These are phyloP conservation scores for Dinochytrium kinnereticum DNA, from an alignment of 371 early-diverging fungal genomes.

Conservation along the genomic window DNA sequence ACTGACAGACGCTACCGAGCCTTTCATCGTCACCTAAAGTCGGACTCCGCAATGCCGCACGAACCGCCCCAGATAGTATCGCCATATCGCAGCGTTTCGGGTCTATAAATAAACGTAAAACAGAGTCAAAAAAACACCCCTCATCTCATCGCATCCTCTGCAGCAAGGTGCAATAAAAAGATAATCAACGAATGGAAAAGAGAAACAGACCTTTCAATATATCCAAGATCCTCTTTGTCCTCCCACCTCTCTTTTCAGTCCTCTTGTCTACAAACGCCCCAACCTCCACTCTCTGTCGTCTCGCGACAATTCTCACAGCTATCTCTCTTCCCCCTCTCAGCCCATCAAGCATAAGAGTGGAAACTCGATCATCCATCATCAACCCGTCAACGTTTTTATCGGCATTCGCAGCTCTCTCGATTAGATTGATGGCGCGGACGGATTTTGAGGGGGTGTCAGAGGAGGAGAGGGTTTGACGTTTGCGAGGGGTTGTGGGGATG, in stretches of 20 bases:
- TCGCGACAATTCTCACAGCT: background rate
- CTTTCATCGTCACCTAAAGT: too few relatives aligned
- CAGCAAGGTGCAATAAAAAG: background rate
- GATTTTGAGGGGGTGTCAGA: background rate
- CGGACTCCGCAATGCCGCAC: too few relatives aligned
- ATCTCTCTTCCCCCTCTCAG: background rate
- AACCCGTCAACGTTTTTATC: background rate
- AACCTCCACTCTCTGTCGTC: background rate
- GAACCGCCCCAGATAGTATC: slow-evolving; percentile 54
- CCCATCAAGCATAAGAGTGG: background rate
- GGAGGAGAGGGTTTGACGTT: background rate
- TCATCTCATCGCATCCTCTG: too few relatives aligned
- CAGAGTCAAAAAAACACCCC: too few relatives aligned
- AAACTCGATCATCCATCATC: background rate
- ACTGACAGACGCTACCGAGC: background rate
- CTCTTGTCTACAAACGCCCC: background rate
- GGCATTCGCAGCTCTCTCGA: background rate
- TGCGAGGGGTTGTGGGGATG: background rate
- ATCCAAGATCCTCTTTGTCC: too few relatives aligned
- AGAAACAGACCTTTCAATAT: too few relatives aligned
- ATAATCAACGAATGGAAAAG: background rate
- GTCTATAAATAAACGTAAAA: too few relatives aligned
- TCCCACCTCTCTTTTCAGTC: background rate
- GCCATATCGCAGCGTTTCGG: slow-evolving; percentile 50
- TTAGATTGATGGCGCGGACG: background rate